Base-by-base conservation (phyloP, 2,329 filamentous ascomycete species). In the Colletotrichum magnum region DNA sequence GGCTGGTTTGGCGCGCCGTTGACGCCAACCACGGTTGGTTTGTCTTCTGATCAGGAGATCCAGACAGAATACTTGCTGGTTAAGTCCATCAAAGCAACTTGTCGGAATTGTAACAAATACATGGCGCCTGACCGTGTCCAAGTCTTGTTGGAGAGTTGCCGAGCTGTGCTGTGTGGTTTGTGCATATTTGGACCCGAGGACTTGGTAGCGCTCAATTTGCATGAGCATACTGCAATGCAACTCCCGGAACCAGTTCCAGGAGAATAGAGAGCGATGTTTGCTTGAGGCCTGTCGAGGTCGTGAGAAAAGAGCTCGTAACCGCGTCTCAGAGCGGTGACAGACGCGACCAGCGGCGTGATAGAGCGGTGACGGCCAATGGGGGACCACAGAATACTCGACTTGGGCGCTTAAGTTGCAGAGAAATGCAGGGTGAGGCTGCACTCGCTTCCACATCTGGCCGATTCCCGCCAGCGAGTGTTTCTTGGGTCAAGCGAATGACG, bases 181-280 rank as follows among this genome's bases (percentile, higher is more conserved):
- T 18, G 48, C 18, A 18, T 47, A n/a, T 12, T 28, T 18, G 9
- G 71, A 72, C 72, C 77, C 77, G 73, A 74, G 62, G 72, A 70
- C 74, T 69, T 74, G 77, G 77, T 76, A 77, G 74, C 76, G 75
- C 75, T 68, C 73, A 72, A 63, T 73, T 64, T 77, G 74, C 75
- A 76, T 76, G 66, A 74, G 56, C 57, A 24, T 57, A 16, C 48
- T 28, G 52, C 63, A 68, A 68, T 70, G 64, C 53, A 50, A 63
- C 64, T 36, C 43, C 48, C 41, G 28, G 13, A 68, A 39, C 26
- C 52, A 58, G 13, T 36, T 21, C 5, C 18, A 63, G 41, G 53
- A 48, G 58, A 53, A 52, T 51, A 48, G 24, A 21, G 45, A 57
- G 52, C 64, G 18, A 21, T 57, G 64, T 54, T 54, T 65, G 58